Base-by-base conservation (phyloP, 78 protist species). In the Capsaspora owczarzaki region DNA sequence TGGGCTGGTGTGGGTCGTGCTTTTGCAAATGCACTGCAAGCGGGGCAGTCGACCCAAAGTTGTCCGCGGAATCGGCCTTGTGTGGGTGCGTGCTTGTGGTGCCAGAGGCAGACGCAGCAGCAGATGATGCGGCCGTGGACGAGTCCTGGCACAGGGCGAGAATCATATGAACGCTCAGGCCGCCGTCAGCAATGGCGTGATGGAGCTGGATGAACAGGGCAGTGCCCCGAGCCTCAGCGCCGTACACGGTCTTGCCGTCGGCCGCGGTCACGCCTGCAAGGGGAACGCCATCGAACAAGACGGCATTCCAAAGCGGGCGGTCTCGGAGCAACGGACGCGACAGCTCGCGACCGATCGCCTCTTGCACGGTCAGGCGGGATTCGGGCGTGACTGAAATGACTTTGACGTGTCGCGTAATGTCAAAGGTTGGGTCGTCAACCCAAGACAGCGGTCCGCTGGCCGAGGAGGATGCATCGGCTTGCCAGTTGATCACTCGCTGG, bases 181-280 rank as follows among this genome's bases (percentile, higher is more conserved):
- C 14, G 41, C 72, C 72, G 72, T 63, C 72, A 20, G 43, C 72
- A 31, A 63, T 35, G 19, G 72, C 72, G 41, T 63, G 72, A 25
- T 29, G 41, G 43, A 63, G 72, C 42, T 41, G 72, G n/a, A 25
- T 35, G 19, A 29, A 25, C 33, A 63, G 41, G 42, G 33, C n/a
- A n/a, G n/a, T n/a, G n/a, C n/a, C n/a, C n/a, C n/a, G n/a, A n/a
- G n/a, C n/a, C n/a, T n/a, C n/a, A n/a, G n/a, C n/a, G n/a, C n/a
- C 72, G 19, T 41, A 63, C 41, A 41, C 4, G 35, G n/a, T 41
- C n/a, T 25, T 25, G 6, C 10, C 6, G 33, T 2, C 19, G 72
- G 10, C 35, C 69, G 56, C 56, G 16, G 56, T 20, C n/a, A 20
- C 66, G n/a, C 66, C 35, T 12, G 4, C 66, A 12, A 16, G 33